These are phyloP conservation scores for Agastache rugosa DNA, from an alignment of 257 asterid species.

Conservation along the genomic window DNA sequence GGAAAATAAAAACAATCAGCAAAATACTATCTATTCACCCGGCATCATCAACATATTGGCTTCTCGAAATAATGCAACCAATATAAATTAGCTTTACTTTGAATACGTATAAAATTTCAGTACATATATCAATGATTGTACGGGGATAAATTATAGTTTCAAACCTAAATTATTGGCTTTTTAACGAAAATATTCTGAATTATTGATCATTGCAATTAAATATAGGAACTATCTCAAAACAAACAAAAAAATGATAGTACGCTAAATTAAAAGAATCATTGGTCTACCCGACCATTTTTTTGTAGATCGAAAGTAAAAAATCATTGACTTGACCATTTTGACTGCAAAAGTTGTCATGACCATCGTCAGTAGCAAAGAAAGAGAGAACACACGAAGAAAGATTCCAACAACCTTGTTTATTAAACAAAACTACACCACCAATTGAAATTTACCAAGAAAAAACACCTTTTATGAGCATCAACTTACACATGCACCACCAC, in stretches of 20 bases:
- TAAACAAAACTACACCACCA: constrained; percentile 10
- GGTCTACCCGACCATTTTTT: no score
- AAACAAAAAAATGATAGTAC: not conserved
- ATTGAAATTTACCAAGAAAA: constrained; percentile 12
- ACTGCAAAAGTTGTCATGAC: not conserved
- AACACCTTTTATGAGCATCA: constrained; percentile 31
- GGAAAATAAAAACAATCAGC: not conserved
- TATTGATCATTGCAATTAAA: no score
- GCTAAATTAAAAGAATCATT: not conserved
- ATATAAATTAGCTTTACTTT: no score
- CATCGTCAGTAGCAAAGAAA: not conserved
- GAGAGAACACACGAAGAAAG: not conserved
- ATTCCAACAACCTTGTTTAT: constrained; percentile 20
- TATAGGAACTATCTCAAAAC: no score
- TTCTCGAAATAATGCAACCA: not conserved
- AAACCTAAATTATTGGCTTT: no score
- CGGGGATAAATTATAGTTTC: no score
- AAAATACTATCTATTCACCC: not conserved
- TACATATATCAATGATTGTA: no score
- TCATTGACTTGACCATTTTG: not conserved
- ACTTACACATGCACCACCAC: constrained; percentile 26
- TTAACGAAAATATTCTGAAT: no score
- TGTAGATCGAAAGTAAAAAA: not conserved
- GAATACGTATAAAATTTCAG: no score
- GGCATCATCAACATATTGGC: not conserved